Conservation (phyloP, 495 filamentous ascomycete genomes). For the Penicillium goetzii region DNA sequence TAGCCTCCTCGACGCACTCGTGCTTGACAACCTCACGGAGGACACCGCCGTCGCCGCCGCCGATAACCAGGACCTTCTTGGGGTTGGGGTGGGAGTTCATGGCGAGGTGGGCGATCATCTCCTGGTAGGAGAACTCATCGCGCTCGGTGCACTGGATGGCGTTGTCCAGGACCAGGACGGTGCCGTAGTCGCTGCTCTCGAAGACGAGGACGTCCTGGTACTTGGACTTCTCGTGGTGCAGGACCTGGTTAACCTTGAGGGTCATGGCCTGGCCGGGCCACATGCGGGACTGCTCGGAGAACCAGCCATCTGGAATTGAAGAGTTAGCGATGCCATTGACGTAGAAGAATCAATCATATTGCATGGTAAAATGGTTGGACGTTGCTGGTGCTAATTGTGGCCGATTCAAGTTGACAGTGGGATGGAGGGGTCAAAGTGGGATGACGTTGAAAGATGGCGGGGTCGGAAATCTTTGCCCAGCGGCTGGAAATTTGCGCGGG, state of each 20-base stretch:
- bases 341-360: background rate
- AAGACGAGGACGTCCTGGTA: constrained; percentile 99
- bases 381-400: background rate
- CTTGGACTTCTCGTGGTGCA: constrained; percentile 98
- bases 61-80: constrained; percentile 97
- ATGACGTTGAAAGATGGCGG: constrained; percentile 9
- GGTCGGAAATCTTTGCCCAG: constrained; percentile 4
- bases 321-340: constrained; percentile 3
- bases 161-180: constrained; percentile 96
- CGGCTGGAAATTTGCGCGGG: background rate
- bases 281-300: constrained; percentile 96
- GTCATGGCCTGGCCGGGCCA: constrained; percentile 99
- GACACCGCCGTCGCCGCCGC: constrained; percentile 95
- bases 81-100: constrained; percentile 98
- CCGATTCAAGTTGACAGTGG: constrained; percentile 29
- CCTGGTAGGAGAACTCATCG: constrained; percentile 99
- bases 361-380: background rate
- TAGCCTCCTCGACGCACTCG: constrained; percentile 87
- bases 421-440: constrained; percentile 20
- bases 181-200: constrained; percentile 94
- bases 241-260: constrained; percentile 93
- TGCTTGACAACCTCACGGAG: constrained; percentile 98
- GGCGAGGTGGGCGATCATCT: constrained; percentile 99
- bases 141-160: constrained; percentile 98
- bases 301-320: constrained; percentile 86